Percentiles rank a stretch among this genome's conserved stretches.
phyloP scores from a whole-genome alignment of 2,329 filamentous ascomycete genomes.

The Trichoderma sp. region DNA sequence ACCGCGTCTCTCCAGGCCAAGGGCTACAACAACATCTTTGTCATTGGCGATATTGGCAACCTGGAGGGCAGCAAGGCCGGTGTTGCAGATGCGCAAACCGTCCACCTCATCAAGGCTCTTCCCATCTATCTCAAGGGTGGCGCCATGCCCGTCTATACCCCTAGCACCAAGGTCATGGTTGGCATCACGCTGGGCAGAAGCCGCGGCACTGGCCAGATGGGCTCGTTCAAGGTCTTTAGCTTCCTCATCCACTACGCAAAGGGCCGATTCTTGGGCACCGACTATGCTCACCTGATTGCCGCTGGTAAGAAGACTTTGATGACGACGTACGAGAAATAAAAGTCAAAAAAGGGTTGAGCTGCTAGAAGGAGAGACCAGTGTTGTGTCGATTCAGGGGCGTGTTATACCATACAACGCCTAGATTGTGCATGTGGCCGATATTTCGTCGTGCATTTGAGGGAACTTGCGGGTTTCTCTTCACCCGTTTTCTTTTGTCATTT shows the following conservation, averaged over 20 bases:
- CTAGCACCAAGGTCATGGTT: conserved; percentile 34
- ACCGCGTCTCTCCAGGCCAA: conserved; percentile 40
- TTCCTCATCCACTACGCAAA: conserved; percentile 43
- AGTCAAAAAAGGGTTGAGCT: background rate
- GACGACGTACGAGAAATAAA: conserved; percentile 33
- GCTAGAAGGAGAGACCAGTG: background rate
- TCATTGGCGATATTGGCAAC: conserved; percentile 47
- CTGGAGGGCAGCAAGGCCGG: conserved; percentile 40
- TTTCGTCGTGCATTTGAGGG: background rate
- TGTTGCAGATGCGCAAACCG: conserved; percentile 36
- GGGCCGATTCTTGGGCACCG: conserved; percentile 41
- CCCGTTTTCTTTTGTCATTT: background rate
- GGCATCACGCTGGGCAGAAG: conserved; percentile 44
- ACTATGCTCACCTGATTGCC: conserved; percentile 34
- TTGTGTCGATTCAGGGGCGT: background rate
- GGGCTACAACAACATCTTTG: conserved; percentile 44
- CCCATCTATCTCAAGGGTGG: conserved; percentile 36
- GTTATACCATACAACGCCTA: background rate
- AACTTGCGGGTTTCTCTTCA: background rate
- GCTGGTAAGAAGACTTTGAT: conserved; percentile 38
- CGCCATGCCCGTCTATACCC: conserved; percentile 35
- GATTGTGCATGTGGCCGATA: background rate
- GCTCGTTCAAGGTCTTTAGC: conserved; percentile 40
- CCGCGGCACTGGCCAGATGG: conserved; percentile 42
- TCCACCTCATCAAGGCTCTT: conserved; percentile 39